Conservation (phyloP, 768 basidiomycete genomes). For the Phlegmacium glaucopus region DNA sequence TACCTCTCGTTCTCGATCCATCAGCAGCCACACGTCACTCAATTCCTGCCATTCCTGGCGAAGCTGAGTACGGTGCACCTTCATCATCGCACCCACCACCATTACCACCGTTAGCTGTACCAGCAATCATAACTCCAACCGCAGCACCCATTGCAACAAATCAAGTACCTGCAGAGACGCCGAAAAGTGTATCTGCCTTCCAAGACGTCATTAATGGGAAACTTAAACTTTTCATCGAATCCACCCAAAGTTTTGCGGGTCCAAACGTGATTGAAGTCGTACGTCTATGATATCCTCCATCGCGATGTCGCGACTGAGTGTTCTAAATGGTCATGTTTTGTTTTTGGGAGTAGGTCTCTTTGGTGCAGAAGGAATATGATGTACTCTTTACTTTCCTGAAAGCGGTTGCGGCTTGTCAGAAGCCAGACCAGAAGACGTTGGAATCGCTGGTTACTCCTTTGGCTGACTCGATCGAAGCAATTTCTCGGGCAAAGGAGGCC, state of each 20-base stretch:
- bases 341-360: conserved; percentile 49
- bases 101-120: conserved; percentile 4
- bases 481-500: conserved; percentile 80
- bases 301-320: background rate
- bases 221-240: conserved; percentile 68
- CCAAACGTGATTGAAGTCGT: conserved; percentile 79
- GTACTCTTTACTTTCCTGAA: conserved; percentile 69
- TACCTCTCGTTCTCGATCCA: conserved; percentile 29
- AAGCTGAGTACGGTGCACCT: conserved; percentile 9
- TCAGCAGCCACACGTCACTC: conserved; percentile 6
- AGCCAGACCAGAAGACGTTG: conserved; percentile 65
- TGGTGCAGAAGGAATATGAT: conserved; percentile 65
- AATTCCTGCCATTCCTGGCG: conserved; percentile 7
- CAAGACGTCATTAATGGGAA: conserved; percentile 70
- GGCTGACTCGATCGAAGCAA: conserved; percentile 66
- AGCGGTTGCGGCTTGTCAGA: conserved; percentile 68
- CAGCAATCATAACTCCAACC: conserved; percentile 27
- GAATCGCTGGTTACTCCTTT: conserved; percentile 63
- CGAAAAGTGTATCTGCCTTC: conserved; percentile 68
- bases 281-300: conserved; percentile 19
- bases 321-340: background rate
- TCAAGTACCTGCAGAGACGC: conserved; percentile 35
- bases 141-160: conserved; percentile 32
- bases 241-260: conserved; percentile 69
- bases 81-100: conserved; percentile 2